Evolutionary conservation across 2,329 filamentous ascomycete species (phyloP).

Genomic region (Teratosphaeria nubilosa): DNA sequence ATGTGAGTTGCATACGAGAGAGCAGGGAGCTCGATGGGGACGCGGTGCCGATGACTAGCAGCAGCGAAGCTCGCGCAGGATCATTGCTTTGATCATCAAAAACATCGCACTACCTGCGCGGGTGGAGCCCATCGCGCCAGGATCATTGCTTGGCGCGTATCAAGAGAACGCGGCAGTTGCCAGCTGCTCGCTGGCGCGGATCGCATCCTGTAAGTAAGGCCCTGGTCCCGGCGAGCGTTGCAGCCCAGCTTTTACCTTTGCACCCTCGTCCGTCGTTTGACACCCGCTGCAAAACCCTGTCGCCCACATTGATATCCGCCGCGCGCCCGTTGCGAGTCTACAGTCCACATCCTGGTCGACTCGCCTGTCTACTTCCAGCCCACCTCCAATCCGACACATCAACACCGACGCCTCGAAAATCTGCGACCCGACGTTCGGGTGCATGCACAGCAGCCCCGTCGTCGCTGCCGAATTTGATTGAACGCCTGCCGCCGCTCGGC

Average conservation of each 20-base stretch:
- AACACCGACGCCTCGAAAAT: neutral
- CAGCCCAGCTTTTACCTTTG: constrained; percentile 1
- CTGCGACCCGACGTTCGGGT: neutral
- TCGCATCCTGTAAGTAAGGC: neutral
- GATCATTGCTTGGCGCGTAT: neutral
- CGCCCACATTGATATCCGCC: neutral
- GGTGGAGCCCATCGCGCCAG: neutral
- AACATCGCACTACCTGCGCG: neutral
- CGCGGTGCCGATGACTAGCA: neutral
- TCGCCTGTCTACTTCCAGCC: neutral
- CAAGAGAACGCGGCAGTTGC: neutral
- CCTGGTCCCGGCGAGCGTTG: neutral
- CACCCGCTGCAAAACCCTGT: constrained; percentile 5
- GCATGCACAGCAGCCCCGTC: neutral
- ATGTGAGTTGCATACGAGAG: neutral
- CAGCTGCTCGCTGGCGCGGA: neutral
- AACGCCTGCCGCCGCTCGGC: neutral
- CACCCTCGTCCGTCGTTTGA: constrained; percentile 3
- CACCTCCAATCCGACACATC: neutral
- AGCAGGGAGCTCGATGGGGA: neutral
- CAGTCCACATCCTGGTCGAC: neutral
- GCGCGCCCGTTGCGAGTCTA: constrained; percentile 4
- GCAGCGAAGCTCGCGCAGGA: neutral
- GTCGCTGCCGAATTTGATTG: neutral
- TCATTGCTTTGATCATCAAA: neutral